Evolutionary conservation across 352 stramenopile species (phyloP).

Genomic region (Globisporangium takayamanum): DNA sequence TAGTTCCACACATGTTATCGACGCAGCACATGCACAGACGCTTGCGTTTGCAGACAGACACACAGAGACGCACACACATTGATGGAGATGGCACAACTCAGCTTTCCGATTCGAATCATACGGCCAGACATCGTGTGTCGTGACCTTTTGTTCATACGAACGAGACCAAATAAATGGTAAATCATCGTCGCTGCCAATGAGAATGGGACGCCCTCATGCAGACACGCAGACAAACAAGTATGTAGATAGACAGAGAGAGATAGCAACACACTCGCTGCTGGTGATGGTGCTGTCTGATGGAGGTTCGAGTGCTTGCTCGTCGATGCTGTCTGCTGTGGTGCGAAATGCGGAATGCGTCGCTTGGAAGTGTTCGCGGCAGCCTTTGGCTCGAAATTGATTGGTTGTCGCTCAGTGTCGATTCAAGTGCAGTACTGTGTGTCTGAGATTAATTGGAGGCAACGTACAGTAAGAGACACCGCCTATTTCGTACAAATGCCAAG

Average conservation of each 20-base stretch:
- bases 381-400: neutral
- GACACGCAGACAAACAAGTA: neutral
- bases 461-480: too few species aligned
- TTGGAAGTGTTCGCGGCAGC: neutral
- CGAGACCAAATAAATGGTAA: slow-evolving; percentile 60
- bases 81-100: slow-evolving; percentile 30
- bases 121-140: slow-evolving; percentile 15
- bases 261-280: neutral
- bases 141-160: slow-evolving; percentile 38
- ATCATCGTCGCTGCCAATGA: slow-evolving; percentile 34
- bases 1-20: neutral
- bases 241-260: neutral
- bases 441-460: too few species aligned
- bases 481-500: too few species aligned
- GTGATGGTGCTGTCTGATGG: neutral
- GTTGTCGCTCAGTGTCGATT: neutral
- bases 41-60: too few species aligned
- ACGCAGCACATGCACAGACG: neutral
- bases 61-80: neutral
- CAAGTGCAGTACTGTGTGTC: too few species aligned
- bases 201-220: slow-evolving; percentile 7
- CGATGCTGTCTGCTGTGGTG: too few species aligned
- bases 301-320: neutral
- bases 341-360: neutral
- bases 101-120: slow-evolving; percentile 52